Base-by-base conservation (phyloP, 441 rosid genomes). In the Euphorbia corollata region DNA sequence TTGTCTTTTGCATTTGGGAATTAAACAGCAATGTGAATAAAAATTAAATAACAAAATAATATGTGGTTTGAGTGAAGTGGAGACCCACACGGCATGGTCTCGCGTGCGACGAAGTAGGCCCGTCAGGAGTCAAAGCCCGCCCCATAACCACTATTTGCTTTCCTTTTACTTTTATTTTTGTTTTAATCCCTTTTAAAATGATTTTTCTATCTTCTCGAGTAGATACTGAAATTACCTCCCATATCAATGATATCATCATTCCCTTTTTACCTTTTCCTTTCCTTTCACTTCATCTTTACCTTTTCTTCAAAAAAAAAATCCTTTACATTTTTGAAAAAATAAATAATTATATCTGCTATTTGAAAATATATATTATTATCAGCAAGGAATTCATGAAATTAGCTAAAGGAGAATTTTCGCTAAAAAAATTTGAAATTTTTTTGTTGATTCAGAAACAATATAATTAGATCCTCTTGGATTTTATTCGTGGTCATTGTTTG, bases 41-140 rank as follows among this genome's bases (percentile, higher is more conserved):
- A 27, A 53, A 16, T 12, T 19, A 23, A 54, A 7, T 0, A 58
- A n/a, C 2, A 0, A 1, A 4, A 7, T 34, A 8, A 4, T 41
- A 8, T 41, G 47, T 13, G 2, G 13, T 11, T 18, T 10, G 72
- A 61, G 84, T 80, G 80, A 81, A 77, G 73, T 70, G 69, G 54
- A 79, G 87, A 9, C 76, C 83, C 79, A 77, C 43, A 39, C 24
- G 58, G 80, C 79, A 74, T 16, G 73, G 70, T 71, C 71, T 69
- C 79, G 83, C 84, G 67, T 79, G 83, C 74, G 24, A 34, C 56
- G 16, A 53, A 77, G 64, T 18, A 58, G 65, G 77, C 45, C 61
- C 56, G 18, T 30, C 11, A 38, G 2, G 56, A 69, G 83, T 77
- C 82, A 74, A 74, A 73, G 22, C 20, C 64, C 60, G 22, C 20